These are phyloP conservation scores for Penicillium sp. DNA, from an alignment of 2,329 filamentous ascomycete genomes.

Conservation along the genomic window DNA sequence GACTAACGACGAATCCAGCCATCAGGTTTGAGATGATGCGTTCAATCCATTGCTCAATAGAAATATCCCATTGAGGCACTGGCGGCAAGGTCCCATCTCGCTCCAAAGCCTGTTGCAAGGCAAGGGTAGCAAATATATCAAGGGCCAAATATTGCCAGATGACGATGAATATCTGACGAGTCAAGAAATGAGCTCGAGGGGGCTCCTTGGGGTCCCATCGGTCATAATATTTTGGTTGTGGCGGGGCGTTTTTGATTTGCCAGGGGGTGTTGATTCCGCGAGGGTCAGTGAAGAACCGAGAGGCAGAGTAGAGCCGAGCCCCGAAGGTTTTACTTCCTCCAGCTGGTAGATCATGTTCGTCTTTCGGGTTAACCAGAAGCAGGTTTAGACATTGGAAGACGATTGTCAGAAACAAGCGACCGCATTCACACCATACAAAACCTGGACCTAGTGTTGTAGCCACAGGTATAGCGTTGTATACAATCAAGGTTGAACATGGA, in stretches of 20 bases:
- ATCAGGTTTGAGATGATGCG: slow-evolving; percentile 10
- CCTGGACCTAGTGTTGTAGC: slow-evolving; percentile 11
- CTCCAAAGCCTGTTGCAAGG: not conserved
- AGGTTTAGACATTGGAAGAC: slow-evolving; percentile 13
- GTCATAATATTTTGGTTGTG: slow-evolving; percentile 12
- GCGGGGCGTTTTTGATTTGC: slow-evolving; percentile 19
- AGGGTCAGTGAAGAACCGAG: slow-evolving; percentile 6
- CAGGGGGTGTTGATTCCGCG: slow-evolving; percentile 22
- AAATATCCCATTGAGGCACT: slow-evolving; percentile 6
- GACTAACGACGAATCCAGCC: slow-evolving; percentile 12
- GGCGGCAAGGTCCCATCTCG: slow-evolving; percentile 2
- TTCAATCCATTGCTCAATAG: slow-evolving; percentile 15
- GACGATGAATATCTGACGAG: slow-evolving; percentile 16
- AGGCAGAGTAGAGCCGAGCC: not conserved
- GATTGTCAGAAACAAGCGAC: slow-evolving; percentile 12
- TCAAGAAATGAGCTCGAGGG: slow-evolving; percentile 15
- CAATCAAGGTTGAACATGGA: slow-evolving; percentile 10
- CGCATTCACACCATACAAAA: slow-evolving; percentile 15
- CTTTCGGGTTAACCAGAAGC: slow-evolving; percentile 8
- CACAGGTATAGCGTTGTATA: slow-evolving; percentile 1
- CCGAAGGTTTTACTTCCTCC: not conserved
- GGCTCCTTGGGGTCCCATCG: not conserved
- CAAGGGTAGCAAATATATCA: slow-evolving; percentile 4
- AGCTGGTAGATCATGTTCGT: slow-evolving; percentile 2
- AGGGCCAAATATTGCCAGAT: slow-evolving; percentile 20